Base-by-base conservation (phyloP, 768 basidiomycete species). In the Mycena polygramma region DNA sequence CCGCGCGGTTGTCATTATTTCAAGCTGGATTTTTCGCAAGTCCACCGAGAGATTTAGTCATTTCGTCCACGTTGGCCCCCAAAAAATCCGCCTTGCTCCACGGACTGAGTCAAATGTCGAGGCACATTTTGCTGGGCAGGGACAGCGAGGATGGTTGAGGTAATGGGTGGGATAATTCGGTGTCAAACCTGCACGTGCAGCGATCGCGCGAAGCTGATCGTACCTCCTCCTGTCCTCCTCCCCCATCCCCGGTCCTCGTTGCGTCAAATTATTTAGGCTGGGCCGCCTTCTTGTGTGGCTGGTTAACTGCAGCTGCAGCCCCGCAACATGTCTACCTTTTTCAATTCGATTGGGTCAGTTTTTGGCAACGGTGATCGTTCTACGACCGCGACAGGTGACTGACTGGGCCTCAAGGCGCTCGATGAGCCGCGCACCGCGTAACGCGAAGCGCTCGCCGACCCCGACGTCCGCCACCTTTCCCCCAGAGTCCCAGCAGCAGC, bases 331-430 rank as follows among this genome's bases (percentile, higher is more conserved):
- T 94, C 93, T 22, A 41, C 37, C 39, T 94, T 94, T 82, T 94
- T 94, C 83, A 94, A 94, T 77, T 90, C 91, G 36, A 88, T 94
- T 60, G 91, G 93, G 93, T 94, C 71, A 63, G 90, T 63, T 39
- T 24, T 9, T 63, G 45, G 48, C 36, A 35, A 26, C 24, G 30
- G 13, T 37, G 35, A 2, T 35, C 35, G 41, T 63, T 65, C 59
- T 54, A 60, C 61, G 30, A 53, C 63, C 30, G 30, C 30, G 30
- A 30, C 30, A 30, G 30, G 20, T 7, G 9, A 68, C 19, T 52
- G 11, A 62, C 66, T 72, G 64, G 62, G 63, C 24, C 43, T 71
- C 4, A 75, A 93, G 92, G 68, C 90, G 93, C 66, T 91, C 91
- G n/a, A 94, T 93, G 92, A 86, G 87, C 49, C 88, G 91, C 63